Base-by-base conservation (phyloP, 139 green algal genomes). In the Edaphochlamys debaryana region DNA sequence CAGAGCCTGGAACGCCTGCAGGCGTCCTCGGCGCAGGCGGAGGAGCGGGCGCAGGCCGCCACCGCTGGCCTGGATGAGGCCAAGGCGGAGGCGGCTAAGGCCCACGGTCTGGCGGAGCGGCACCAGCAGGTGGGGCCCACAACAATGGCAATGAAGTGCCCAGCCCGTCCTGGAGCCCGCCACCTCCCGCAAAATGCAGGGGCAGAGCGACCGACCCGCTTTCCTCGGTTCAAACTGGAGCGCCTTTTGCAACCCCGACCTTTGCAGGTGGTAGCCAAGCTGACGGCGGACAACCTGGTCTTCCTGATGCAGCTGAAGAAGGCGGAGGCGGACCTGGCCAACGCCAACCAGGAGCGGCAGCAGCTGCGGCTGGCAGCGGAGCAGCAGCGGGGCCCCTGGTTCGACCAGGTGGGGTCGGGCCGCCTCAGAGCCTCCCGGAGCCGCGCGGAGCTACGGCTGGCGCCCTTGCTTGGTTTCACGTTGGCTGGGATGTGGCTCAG, bases 281-380 rank as follows among this genome's bases (percentile, higher is more conserved):
- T 94, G 48, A 94, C 90, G 9, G 90, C 89, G 4, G 90, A 94
- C 90, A 94, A 94, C 85, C 80, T 94, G 20, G 84, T 93, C 41
- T 93, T 94, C 82, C 63, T 94, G 52, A 92, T 92, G 80, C 86
- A 88, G 42, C 82, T 93, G 6, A 88, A 86, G 29, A 90, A 90
- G 52, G 79, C 86, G 27, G 90, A 94, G 85, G 80, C 80, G 32
- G 85, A 89, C 42, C 84, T 91, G 38, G 85, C 73, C 0, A 74
- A 73, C 1, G 88, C 86, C 25, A 86, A 79, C 20, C 71, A 79
- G 78, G 84, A 86, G 32, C 60, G 54, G 0, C 27, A 34, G 30
- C 70, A 88, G 74, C 68, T 91, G 42, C 50, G 70, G 56, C 63
- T 90, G 64, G 90, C 90, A 1, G 75, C 87, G 27, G 85, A 92